Conservation (phyloP, 805 yeast species). For the Kodamaea nitidulidarum region DNA sequence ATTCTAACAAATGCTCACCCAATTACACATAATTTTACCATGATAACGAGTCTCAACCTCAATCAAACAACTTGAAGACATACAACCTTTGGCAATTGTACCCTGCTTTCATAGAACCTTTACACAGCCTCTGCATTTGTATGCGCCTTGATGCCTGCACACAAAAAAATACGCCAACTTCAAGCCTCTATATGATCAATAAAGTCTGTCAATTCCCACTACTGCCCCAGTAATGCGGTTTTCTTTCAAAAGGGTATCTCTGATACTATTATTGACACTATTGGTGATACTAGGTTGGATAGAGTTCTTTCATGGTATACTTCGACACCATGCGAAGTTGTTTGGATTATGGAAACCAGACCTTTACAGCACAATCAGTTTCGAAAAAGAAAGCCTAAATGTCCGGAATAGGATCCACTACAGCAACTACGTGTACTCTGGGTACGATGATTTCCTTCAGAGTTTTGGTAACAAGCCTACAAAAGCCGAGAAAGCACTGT, state of each 20-base stretch:
- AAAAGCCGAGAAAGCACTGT: constrained; percentile 10
- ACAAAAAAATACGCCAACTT: background rate
- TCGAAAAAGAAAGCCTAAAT: constrained; percentile 2
- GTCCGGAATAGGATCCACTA: constrained; percentile 18
- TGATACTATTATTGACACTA: background rate
- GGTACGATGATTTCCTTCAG: constrained; percentile 17
- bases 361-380: background rate
- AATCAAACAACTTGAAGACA: too few relatives aligned
- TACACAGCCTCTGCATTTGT: too few relatives aligned
- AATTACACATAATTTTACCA: too few relatives aligned
- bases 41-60: too few relatives aligned
- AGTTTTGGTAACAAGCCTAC: constrained; percentile 7
- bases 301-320: background rate
- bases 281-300: background rate
- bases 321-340: background rate
- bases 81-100: too few relatives aligned
- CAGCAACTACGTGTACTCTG: constrained; percentile 20
- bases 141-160: background rate
- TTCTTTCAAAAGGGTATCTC: constrained; percentile 5
- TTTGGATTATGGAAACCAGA: background rate
- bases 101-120: too few relatives aligned
- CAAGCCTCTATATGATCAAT: background rate
- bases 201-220: background rate
- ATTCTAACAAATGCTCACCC: too few relatives aligned
- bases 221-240: constrained; percentile 8